phyloP scores from a whole-genome alignment of 2,329 filamentous ascomycete genomes.

The Magnaporthiopsis poae region DNA sequence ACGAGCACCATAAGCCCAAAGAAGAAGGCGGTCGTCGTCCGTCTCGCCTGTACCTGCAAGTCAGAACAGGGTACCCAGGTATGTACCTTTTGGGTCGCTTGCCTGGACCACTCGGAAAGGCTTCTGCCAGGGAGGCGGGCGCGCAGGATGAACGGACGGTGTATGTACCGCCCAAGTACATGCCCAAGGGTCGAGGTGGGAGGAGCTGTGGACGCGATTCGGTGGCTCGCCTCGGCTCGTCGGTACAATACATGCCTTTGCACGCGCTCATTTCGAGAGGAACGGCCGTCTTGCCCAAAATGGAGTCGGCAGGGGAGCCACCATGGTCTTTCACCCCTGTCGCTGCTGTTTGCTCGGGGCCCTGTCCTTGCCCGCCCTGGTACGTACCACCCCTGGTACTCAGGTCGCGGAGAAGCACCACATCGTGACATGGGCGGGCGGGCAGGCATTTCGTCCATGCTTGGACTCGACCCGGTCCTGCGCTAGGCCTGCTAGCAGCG shows the following conservation, averaged over 20 bases:
- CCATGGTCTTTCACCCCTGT: not conserved
- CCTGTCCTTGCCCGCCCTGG: not conserved
- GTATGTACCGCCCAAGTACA: not conserved
- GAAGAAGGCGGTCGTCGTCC: not conserved
- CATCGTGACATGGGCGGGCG: not conserved
- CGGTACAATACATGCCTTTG: not conserved
- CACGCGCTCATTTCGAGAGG: not conserved
- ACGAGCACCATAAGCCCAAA: not conserved
- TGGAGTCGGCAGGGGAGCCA: not conserved
- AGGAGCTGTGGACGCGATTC: constrained; percentile 6
- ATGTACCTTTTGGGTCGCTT: not conserved
- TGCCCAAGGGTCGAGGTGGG: not conserved
- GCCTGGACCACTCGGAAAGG: not conserved
- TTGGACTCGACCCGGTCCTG: not conserved
- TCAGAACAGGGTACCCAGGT: not conserved
- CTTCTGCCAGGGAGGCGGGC: not conserved
- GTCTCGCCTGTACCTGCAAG: not conserved
- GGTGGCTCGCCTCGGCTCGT: constrained; percentile 3
- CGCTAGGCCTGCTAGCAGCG: not conserved
- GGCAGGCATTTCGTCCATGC: not conserved
- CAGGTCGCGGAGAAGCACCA: not conserved
- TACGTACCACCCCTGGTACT: not conserved
- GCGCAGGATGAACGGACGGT: not conserved
- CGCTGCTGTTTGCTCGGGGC: not conserved
- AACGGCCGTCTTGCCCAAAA: constrained; percentile 5